Conservation (phyloP, 768 basidiomycete species). For the Calocybe gangraenosa region DNA sequence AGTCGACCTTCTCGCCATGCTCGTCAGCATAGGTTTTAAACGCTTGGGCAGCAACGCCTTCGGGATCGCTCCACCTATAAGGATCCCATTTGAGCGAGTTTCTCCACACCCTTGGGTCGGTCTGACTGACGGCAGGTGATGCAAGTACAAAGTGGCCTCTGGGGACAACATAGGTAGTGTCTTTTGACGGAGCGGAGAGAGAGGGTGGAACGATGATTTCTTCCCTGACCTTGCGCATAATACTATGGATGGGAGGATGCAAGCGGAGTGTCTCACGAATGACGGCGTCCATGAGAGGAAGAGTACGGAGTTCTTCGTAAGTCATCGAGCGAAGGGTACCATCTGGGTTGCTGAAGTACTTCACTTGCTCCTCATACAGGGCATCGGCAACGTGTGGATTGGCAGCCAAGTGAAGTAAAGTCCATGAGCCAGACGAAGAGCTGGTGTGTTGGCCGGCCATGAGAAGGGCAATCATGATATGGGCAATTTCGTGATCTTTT, state of each 20-base stretch:
- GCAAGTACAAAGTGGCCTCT: slow-evolving; percentile 89
- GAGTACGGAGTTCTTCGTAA: slow-evolving; percentile 79
- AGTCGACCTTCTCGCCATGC: slow-evolving; percentile 88
- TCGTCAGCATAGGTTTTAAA: slow-evolving; percentile 72
- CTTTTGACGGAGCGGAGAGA: slow-evolving; percentile 73
- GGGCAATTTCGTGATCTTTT: slow-evolving; percentile 89
- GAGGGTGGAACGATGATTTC: slow-evolving; percentile 80
- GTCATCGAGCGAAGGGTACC: slow-evolving; percentile 77
- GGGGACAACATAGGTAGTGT: slow-evolving; percentile 78
- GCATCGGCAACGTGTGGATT: slow-evolving; percentile 74
- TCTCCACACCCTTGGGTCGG: slow-evolving; percentile 83
- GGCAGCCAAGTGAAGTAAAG: slow-evolving; percentile 80
- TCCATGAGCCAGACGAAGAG: slow-evolving; percentile 89
- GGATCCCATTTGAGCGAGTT: slow-evolving; percentile 74
- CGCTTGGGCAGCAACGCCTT: slow-evolving; percentile 78
- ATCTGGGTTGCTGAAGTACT: slow-evolving; percentile 73
- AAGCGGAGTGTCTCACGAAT: slow-evolving; percentile 92
- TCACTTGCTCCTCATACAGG: slow-evolving; percentile 87
- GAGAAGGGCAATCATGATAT: slow-evolving; percentile 97
- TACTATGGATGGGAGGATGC: slow-evolving; percentile 95
- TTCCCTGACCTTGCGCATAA: slow-evolving; percentile 88
- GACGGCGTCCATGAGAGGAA: slow-evolving; percentile 81
- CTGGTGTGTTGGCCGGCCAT: slow-evolving; percentile 99
- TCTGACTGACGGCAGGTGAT: slow-evolving; percentile 81
- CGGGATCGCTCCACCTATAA: slow-evolving; percentile 78